Base-by-base conservation (phyloP, 2,329 filamentous ascomycete genomes). In the Monosporascus sp. region DNA sequence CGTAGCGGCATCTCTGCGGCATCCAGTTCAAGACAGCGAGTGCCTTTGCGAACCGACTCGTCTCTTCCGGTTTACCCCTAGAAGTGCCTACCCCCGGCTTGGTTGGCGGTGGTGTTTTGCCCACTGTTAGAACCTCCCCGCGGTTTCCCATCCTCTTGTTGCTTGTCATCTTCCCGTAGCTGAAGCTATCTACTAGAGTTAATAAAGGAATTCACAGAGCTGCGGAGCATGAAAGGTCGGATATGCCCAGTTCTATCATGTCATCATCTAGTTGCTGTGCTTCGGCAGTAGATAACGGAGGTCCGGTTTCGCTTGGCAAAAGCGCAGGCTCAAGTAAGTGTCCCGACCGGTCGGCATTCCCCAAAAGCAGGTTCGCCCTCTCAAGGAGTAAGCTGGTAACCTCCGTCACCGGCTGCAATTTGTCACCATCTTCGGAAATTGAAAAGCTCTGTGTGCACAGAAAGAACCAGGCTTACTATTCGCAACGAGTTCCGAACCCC, bases 1-100 rank as follows among this genome's bases (percentile, higher is more conserved):
- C 78, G 73, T 86, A 92, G 46, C 88, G 83, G 66, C 87, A 88
- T 59, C 80, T 77, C 50, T 76, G 76, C 0, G 88, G 88, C 37
- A 81, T 83, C 78, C 81, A 89, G 37, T 73, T 73, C 17, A 86
- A 49, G 3, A 71, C 53, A 3, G 19, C 51, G 44, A 60, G 44
- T 36, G 60, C 58, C 58, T 45, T 64, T 20, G 40, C 48, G 40
- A 59, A 19, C 14, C 48, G 27, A 3, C 31, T 17, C 7, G 22
- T 31, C 11, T 34, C 34, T 36, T 34, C 49, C 7, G 52, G 34
- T n/a, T 49, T 44, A 8, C 9, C 31, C 31, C 31, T 34, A 34
- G 31, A 34, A 17, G 22, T n/a, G n/a, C 9, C 7, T 5, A 5
- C 26, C 43, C 7, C 26, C 26, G n/a, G 43, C n/a, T 31, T 31